Percentiles rank a stretch among this genome's conserved stretches.
These are phyloP conservation scores for Westerdykella ornata DNA, from an alignment of 2,329 filamentous ascomycete species.

Conservation along the genomic window DNA sequence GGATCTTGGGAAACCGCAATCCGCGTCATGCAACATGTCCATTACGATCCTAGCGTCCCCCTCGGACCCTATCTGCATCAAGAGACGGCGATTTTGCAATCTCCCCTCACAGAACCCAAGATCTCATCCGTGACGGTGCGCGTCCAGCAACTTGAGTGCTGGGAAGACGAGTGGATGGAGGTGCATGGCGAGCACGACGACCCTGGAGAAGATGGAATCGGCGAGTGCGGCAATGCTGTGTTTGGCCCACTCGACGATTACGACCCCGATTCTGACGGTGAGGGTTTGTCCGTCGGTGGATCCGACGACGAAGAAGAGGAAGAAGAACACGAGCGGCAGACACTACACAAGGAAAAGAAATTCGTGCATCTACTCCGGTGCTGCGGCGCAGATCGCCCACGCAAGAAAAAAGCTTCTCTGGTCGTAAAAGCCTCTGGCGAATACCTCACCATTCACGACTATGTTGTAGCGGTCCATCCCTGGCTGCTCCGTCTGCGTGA, in stretches of 20 bases:
- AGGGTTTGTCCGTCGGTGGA: neutral
- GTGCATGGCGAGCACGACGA: constrained; percentile 1
- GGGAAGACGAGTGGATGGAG: constrained; percentile 6
- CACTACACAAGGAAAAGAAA: too few relatives aligned
- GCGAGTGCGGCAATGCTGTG: neutral
- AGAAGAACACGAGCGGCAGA: too few relatives aligned
- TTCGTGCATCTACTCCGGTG: constrained; percentile 4
- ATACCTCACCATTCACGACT: constrained; percentile 5
- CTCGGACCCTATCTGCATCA: constrained; percentile 2
- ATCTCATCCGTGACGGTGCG: constrained; percentile 7
- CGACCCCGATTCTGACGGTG: constrained; percentile 7
- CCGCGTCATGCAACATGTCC: constrained; percentile 1
- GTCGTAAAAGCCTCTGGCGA: constrained; percentile 2
- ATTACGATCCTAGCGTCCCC: constrained; percentile 2
- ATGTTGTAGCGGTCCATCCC: constrained; percentile 4
- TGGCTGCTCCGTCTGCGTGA: constrained; percentile 3
- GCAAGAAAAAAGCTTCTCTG: constrained; percentile 3
- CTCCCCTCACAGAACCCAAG: constrained; percentile 8
- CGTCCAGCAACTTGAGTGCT: constrained; percentile 3
- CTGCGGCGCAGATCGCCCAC: constrained; percentile 4
- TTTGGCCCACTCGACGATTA: constrained; percentile 6
- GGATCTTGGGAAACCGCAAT: constrained; percentile 2
- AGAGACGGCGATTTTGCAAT: constrained; percentile 3
- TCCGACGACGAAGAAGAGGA: too few relatives aligned
- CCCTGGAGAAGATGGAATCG: neutral